phyloP scores from a whole-genome alignment of 2,329 filamentous ascomycete species.

The Scedosporium dehoogii region DNA sequence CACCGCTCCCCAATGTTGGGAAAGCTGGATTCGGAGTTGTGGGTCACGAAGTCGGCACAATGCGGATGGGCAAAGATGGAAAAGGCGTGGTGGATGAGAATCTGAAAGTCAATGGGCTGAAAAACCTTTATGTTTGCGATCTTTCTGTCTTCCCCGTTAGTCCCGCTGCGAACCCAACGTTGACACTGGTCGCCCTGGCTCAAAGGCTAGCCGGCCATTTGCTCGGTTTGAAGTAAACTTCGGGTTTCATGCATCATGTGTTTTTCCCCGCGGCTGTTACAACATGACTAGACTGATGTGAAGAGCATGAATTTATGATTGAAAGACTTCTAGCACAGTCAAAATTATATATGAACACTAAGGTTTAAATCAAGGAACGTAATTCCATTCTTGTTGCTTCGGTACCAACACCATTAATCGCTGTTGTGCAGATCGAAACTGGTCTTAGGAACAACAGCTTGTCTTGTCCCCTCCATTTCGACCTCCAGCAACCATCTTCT shows the following conservation, averaged over 20 bases:
- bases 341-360: no score
- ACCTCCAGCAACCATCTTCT: conserved; percentile 3
- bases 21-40: conserved; percentile 1
- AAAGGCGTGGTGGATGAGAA: conserved; percentile 2
- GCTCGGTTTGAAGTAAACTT: not conserved
- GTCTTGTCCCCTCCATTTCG: not conserved
- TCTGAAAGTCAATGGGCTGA: not conserved
- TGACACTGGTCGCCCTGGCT: conserved; percentile 2
- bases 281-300: no score
- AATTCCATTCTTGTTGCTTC: no score
- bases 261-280: no score
- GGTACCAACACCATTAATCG: no score
- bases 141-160: conserved; percentile 4
- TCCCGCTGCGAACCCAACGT: conserved; percentile 1
- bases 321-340: no score
- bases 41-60: conserved; percentile 5
- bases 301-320: no score
- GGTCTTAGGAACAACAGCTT: no score
- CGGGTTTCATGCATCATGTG: no score
- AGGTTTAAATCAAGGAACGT: no score
- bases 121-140: conserved; percentile 4
- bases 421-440: no score
- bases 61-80: conserved; percentile 2
- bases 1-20: not conserved
- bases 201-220: conserved; percentile 4